Conservation (phyloP, 164 flowering plant genomes). For the Dillenia turbinata region DNA sequence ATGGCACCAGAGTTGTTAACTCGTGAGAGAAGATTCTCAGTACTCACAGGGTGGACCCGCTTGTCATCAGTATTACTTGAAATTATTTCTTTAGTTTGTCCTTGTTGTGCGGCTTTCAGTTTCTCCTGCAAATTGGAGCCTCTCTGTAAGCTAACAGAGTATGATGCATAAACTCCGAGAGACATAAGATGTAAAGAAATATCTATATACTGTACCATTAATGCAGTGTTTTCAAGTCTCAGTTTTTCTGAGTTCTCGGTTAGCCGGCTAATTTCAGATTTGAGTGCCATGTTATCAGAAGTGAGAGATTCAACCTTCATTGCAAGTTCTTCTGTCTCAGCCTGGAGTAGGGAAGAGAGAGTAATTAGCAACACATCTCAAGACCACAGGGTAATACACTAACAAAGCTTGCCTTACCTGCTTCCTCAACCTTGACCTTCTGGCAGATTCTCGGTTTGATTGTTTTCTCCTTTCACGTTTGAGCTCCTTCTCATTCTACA, state of each 20-base stretch:
- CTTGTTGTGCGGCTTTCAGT: constrained; percentile 35
- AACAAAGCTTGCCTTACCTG: constrained; percentile 44
- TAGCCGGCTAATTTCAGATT: constrained; percentile 56
- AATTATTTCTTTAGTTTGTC: constrained; percentile 19
- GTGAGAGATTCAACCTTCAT: constrained; percentile 59
- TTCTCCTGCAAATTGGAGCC: constrained; percentile 44
- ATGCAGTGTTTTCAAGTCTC: constrained; percentile 52
- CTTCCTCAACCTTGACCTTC: constrained; percentile 93
- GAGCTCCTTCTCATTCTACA: constrained; percentile 72
- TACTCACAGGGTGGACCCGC: constrained; percentile 28
- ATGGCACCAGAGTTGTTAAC: constrained; percentile 52
- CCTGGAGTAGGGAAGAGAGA: constrained; percentile 33
- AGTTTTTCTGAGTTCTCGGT: constrained; percentile 57
- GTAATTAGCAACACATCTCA: too few species aligned
- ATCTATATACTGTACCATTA: constrained; percentile 42
- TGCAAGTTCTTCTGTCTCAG: constrained; percentile 84
- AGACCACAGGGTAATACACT: too few species aligned
- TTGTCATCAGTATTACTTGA: constrained; percentile 25
- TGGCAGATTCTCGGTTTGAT: constrained; percentile 95
- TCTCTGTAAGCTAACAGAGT: neutral
- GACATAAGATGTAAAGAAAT: neutral
- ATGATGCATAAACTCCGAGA: neutral
- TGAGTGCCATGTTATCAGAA: constrained; percentile 66
- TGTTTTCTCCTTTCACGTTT: constrained; percentile 95
- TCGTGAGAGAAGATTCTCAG: constrained; percentile 71